Conservation (phyloP, 2,329 filamentous ascomycete species). For the Ciborinia camelliae region DNA sequence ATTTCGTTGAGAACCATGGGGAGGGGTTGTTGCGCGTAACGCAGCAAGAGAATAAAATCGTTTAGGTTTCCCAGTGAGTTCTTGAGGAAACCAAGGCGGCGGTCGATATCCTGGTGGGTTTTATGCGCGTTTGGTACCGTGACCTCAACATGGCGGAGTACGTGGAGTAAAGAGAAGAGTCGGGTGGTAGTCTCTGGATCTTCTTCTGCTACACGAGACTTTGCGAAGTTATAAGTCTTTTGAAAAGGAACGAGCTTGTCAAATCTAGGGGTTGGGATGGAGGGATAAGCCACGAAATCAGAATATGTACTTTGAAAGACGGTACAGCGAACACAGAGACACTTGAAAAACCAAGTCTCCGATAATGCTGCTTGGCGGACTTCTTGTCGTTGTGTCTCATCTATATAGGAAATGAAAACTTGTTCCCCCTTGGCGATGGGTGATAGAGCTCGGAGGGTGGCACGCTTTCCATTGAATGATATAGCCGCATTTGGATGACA, state of each 20-base stretch:
- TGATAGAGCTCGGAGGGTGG: conserved; percentile 49
- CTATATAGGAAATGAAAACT: conserved; percentile 60
- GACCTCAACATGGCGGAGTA: conserved; percentile 9
- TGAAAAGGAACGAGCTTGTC: background rate
- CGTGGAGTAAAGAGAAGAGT: conserved; percentile 15
- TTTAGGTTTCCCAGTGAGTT: conserved; percentile 1
- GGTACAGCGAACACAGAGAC: conserved; percentile 9
- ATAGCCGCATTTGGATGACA: conserved; percentile 59
- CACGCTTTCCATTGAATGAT: conserved; percentile 50
- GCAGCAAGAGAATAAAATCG: conserved; percentile 20
- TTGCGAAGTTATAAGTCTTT: conserved; percentile 3
- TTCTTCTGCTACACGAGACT: background rate
- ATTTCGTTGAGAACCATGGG: conserved; percentile 44
- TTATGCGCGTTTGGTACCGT: background rate
- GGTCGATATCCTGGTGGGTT: conserved; percentile 3
- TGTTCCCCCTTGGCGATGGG: conserved; percentile 52
- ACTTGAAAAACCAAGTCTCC: conserved; percentile 17
- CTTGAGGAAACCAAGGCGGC: conserved; percentile 1
- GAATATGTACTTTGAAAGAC: background rate
- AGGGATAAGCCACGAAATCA: background rate
- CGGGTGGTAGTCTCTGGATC: background rate
- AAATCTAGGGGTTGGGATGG: background rate
- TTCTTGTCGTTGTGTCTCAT: conserved; percentile 39
- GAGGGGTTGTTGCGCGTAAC: conserved; percentile 21
- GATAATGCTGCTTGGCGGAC: conserved; percentile 13